Conservation (phyloP, 2,329 filamentous ascomycete species). For the Truncatella angustata region DNA sequence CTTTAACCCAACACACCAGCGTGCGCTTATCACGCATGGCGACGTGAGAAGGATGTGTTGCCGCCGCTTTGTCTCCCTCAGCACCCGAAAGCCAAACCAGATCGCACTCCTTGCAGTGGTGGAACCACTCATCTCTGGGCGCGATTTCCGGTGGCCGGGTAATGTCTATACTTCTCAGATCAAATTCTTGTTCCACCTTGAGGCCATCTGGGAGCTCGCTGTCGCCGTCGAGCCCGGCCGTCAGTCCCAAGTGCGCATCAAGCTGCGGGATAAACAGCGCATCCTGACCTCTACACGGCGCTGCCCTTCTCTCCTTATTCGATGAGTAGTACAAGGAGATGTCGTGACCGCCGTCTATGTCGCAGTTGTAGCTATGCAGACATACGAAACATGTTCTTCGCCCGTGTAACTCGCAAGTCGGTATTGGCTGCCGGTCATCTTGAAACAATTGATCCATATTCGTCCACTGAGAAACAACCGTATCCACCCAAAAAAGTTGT, state of each 20-base stretch:
- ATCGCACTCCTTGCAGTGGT: neutral
- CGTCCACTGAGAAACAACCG: no score
- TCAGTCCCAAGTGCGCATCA: neutral
- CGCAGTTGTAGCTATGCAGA: constrained; percentile 7
- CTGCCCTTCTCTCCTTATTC: neutral
- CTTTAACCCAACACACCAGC: neutral
- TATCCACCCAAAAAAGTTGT: no score
- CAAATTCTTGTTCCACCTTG: neutral
- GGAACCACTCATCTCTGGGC: neutral
- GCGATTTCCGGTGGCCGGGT: neutral
- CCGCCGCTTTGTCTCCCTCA: neutral
- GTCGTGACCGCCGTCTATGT: neutral
- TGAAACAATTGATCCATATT: no score
- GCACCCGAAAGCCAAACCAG: neutral
- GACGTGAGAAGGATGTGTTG: neutral
- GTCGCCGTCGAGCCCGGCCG: neutral
- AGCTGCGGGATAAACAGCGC: constrained; percentile 7
- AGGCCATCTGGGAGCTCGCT: neutral
- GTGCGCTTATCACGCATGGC: constrained; percentile 3
- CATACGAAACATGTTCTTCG: neutral
- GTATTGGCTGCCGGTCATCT: no score
- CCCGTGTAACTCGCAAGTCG: neutral
- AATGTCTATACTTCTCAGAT: neutral
- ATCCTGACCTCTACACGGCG: neutral
- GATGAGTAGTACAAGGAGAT: neutral